Conservation (phyloP, 2,329 filamentous ascomycete genomes). For the Fusarium floridanum region DNA sequence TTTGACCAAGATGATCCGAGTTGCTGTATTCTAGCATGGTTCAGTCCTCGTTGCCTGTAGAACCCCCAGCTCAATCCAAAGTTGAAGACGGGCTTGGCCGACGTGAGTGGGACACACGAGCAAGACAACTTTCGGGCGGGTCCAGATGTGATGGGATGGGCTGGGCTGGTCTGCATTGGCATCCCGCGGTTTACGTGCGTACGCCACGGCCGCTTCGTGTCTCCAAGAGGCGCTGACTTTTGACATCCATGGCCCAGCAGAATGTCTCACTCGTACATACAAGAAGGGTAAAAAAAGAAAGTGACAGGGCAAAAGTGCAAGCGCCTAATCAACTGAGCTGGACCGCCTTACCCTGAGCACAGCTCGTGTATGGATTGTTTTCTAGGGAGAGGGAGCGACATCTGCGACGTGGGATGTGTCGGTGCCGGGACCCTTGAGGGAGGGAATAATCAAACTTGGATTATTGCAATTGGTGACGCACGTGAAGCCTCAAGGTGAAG, state of each 20-base stretch:
- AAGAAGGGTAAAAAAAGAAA: neutral
- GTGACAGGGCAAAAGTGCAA: neutral
- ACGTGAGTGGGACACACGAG: constrained; percentile 12
- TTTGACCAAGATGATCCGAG: neutral
- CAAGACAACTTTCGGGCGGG: constrained; percentile 17
- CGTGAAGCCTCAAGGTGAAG: neutral
- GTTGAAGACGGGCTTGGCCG: constrained; percentile 26
- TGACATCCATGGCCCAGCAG: neutral
- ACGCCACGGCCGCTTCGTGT: constrained; percentile 31
- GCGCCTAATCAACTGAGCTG: constrained; percentile 15
- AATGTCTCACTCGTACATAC: neutral
- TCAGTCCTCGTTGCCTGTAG: constrained; percentile 1
- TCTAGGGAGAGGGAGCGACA: neutral
- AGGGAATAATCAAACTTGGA: constrained; percentile 24
- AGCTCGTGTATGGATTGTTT: neutral
- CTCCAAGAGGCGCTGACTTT: constrained; percentile 30
- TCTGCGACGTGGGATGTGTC: constrained; percentile 8
- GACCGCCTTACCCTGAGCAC: constrained; percentile 19
- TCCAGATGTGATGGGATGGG: neutral
- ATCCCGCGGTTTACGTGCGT: constrained; percentile 19
- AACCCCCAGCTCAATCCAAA: neutral
- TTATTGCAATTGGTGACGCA: constrained; percentile 5
- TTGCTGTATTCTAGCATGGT: constrained; percentile 1
- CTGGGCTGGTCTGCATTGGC: constrained; percentile 13
- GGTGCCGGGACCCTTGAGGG: neutral